phyloP scores from a whole-genome alignment of 805 yeast genomes.

The Teunomyces atbi region DNA sequence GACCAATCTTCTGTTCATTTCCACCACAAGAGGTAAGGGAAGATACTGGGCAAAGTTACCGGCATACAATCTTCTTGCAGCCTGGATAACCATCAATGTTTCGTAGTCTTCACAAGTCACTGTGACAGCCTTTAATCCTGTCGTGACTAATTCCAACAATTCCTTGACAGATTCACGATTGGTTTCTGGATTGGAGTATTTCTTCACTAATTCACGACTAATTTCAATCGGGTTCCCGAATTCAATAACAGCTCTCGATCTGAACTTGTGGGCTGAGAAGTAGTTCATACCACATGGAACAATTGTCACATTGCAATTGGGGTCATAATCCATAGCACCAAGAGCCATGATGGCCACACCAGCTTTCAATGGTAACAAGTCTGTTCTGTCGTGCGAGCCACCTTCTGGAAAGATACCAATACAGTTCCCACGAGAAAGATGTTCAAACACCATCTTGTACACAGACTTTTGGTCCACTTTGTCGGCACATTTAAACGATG shows the following conservation, averaged over 20 bases:
- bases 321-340: slow-evolving; percentile 83
- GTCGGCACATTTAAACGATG: slow-evolving; percentile 68
- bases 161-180: slow-evolving; percentile 73
- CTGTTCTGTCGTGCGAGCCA: slow-evolving; percentile 95
- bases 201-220: slow-evolving; percentile 50
- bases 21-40: slow-evolving; percentile 82
- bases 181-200: slow-evolving; percentile 63
- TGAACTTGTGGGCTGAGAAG: slow-evolving; percentile 91
- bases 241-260: slow-evolving; percentile 93
- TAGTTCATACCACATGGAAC: slow-evolving; percentile 98
- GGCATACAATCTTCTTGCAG: slow-evolving; percentile 85
- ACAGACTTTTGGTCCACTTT: slow-evolving; percentile 85
- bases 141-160: slow-evolving; percentile 65
- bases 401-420: slow-evolving; percentile 97
- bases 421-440: slow-evolving; percentile 74
- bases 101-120: slow-evolving; percentile 88
- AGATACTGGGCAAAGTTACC: slow-evolving; percentile 67
- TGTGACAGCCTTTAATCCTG: slow-evolving; percentile 79
- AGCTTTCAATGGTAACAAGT: slow-evolving; percentile 86
- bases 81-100: slow-evolving; percentile 84
- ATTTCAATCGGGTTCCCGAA: slow-evolving; percentile 87
- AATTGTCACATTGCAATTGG: slow-evolving; percentile 74
- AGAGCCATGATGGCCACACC: slow-evolving; percentile 98
- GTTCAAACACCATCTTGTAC: slow-evolving; percentile 80
- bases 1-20: slow-evolving; percentile 84